Percentiles rank a stretch among this genome's conserved stretches.
Conservation (phyloP, 495 filamentous ascomycete species). For the Emericellopsis terricola region DNA sequence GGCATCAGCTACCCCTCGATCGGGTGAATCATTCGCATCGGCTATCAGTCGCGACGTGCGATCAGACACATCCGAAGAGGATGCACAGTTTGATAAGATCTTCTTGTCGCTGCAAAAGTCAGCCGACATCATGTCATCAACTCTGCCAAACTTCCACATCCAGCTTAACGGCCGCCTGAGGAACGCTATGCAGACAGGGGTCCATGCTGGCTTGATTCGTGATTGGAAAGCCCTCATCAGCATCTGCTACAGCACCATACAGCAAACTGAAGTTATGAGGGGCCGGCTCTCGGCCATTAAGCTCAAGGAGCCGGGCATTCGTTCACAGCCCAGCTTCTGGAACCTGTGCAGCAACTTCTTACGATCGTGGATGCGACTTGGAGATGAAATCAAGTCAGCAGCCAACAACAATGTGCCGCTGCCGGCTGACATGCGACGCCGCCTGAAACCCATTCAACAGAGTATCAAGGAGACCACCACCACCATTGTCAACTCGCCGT, state of each 20-base stretch:
- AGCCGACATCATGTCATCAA: conserved; percentile 44
- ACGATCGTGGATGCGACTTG: conserved; percentile 55
- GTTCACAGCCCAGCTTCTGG: conserved; percentile 70
- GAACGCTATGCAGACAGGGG: conserved; percentile 19
- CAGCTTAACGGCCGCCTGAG: conserved; percentile 38
- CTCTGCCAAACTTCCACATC: conserved; percentile 42
- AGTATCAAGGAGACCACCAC: conserved; percentile 56
- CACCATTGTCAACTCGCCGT: conserved; percentile 59
- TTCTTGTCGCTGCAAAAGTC: conserved; percentile 52
- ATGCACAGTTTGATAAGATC: conserved; percentile 63
- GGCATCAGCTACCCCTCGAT: conserved; percentile 49
- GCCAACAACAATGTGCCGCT: conserved; percentile 40
- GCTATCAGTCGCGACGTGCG: conserved; percentile 24
- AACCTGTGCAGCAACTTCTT: conserved; percentile 61
- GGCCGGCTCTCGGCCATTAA: conserved; percentile 58
- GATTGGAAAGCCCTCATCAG: conserved; percentile 52
- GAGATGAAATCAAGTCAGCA: conserved; percentile 45
- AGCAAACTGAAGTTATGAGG: conserved; percentile 50
- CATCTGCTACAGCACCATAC: conserved; percentile 43
- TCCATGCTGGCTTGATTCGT: conserved; percentile 33
- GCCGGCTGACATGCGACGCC: conserved; percentile 44
- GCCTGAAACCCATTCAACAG: conserved; percentile 60
- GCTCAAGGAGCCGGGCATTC: conserved; percentile 60
- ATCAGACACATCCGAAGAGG: conserved; percentile 50
- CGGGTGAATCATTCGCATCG: conserved; percentile 58